phyloP scores from a whole-genome alignment of 768 basidiomycete genomes.

The Auriscalpium vulgare region DNA sequence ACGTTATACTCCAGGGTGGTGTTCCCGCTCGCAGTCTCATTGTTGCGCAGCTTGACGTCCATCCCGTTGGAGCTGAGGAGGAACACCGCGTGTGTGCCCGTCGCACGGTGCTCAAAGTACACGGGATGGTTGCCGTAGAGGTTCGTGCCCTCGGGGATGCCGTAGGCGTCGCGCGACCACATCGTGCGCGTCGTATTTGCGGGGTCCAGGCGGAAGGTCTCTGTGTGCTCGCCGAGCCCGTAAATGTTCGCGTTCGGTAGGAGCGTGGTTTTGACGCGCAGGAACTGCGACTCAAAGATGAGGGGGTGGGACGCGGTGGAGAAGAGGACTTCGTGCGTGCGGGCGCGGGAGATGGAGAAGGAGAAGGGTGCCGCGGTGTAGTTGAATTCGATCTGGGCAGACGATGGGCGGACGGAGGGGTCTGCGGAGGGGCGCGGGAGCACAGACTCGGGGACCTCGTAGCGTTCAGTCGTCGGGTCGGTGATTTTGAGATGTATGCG shows the following conservation, averaged over 20 bases:
- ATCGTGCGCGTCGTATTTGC: slow-evolving; percentile 37
- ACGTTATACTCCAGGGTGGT: slow-evolving; percentile 63
- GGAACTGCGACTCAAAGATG: slow-evolving; percentile 72
- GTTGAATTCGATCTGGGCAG: slow-evolving; percentile 47
- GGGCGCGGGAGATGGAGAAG: slow-evolving; percentile 45
- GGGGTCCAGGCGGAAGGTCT: slow-evolving; percentile 49
- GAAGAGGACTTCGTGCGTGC: slow-evolving; percentile 49
- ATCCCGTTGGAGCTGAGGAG: slow-evolving; percentile 67
- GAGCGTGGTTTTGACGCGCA: slow-evolving; percentile 59
- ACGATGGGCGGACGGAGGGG: slow-evolving; percentile 19
- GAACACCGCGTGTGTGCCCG: slow-evolving; percentile 62
- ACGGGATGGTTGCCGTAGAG: slow-evolving; percentile 70
- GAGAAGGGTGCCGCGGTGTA: slow-evolving; percentile 53
- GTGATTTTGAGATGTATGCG: slow-evolving; percentile 61
- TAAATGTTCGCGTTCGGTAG: slow-evolving; percentile 62
- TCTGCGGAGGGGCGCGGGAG: slow-evolving; percentile 43
- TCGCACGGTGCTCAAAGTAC: slow-evolving; percentile 61
- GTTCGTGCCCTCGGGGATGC: slow-evolving; percentile 50
- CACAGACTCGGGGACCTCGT: slow-evolving; percentile 57
- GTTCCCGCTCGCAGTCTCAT: slow-evolving; percentile 18
- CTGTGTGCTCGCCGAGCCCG: slow-evolving; percentile 70
- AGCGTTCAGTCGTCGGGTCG: slow-evolving; percentile 41
- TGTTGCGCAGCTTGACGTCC: slow-evolving; percentile 56
- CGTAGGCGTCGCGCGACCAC: slow-evolving; percentile 62
- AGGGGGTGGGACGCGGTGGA: slow-evolving; percentile 51